Evolutionary conservation across 139 green algal genomes (phyloP), one percentile per base, ranked within the genome.

Genomic region (Closterium sp.): DNA sequence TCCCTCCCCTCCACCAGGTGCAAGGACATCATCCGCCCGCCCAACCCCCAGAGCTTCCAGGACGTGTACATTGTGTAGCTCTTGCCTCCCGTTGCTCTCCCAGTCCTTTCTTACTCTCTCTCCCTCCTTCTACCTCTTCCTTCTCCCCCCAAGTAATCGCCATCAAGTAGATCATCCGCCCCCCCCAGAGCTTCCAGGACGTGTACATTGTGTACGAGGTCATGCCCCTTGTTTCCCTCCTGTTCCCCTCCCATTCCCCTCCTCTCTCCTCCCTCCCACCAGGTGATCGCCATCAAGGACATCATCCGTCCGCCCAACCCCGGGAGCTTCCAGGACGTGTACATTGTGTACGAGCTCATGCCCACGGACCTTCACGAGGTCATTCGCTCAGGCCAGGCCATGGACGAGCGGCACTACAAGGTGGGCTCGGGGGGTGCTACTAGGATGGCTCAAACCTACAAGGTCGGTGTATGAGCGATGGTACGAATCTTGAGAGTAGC

Each of bases 331-430:
- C 87, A 94, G 25, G 95, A 96, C 88, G 93, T 96, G 38, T 96
- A 96, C 85, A 38, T 96, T 31, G 89, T 96, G 9, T 96, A 96
- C 87, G 95, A 96, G 93, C 93, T 96, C 16, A 96, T 96, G 95
- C 94, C 95, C 88, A 96, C 95, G 0, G 95, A 96, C 81, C 92
- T 96, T 84, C 92, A 96, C 84, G 94, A 96, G 55, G 94, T 96
- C 88, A 96, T 96, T 35, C 92, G 92, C n/a, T 95, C 88, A 4
- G 85, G 30, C 0, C 94, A 96, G 85, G 76, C 91, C 69, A 90
- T 96, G 34, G 91, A 87, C 23, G 95, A 96, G 34, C 89, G 95
- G 64, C 95, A 96, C 94, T 96, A 94, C 91, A 95, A 96, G 90
- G 90, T 93, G 81, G 8, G 81, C 25, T n/a, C n/a, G n/a, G n/a